Base-by-base conservation (phyloP, 306 rosid species). In the Dicorynia guianensis region DNA sequence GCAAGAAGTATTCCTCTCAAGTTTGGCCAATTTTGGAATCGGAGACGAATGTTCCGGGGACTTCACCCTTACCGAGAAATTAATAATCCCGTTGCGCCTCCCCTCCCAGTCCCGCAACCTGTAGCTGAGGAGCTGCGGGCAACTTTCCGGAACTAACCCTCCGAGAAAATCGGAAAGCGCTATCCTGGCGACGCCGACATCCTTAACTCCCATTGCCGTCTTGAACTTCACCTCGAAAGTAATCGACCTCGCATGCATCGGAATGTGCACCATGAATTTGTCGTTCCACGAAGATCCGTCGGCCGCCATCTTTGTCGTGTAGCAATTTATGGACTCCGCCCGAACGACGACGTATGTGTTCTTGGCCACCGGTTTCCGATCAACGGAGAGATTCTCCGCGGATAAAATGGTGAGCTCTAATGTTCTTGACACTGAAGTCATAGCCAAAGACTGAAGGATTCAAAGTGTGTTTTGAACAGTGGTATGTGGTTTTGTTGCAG, bases 391-490 rank as follows among this genome's bases (percentile, higher is more conserved):
- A 12, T 83, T 79, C 46, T 91, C 86, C 0, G 80, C 81, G 0
- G 93, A 86, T 4, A 88, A 74, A 19, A 91, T 80, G 0, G 87
- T 88, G 46, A 91, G 54, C 57, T 91, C 90, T 3, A 91, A 11
- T 4, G 66, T 76, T 0, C 81, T 56, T 11, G 84, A 67, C 3
- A 3, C 44, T 10, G 25, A 0, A 3, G 33, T 63, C 83, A 79
- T 79, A 1, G 9, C 70, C 49, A 33, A 10, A 36, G 19, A 8
- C 2, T 25, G 30, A 25, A 25, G 30, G 30, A 25, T 25, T 25
- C 2, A 25, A 25, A 25, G 30, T 25, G 30, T 25, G 2, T 25
- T 25, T 25, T 25, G 30, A 25, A 25, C 30, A 25, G 30, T 25
- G 30, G 2, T n/a, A 25, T 25, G 30, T 25, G 2, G 30, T 25